These are phyloP conservation scores for Ophiocordyceps camponoti-leonardi DNA, from an alignment of 2,329 filamentous ascomycete species.

Conservation along the genomic window DNA sequence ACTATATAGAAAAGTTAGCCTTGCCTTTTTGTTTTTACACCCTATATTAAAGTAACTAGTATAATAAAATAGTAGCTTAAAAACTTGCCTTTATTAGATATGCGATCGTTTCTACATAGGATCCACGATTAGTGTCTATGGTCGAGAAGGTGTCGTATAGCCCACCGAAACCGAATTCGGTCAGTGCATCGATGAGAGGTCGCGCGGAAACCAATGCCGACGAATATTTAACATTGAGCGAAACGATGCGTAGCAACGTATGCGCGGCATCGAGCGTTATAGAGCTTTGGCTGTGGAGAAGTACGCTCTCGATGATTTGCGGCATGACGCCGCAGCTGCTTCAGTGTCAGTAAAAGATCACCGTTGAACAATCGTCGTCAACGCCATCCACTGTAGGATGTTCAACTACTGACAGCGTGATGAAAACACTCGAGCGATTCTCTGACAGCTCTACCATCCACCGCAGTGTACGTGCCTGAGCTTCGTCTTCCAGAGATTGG, in stretches of 20 bases:
- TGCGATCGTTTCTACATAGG: constrained; percentile 37
- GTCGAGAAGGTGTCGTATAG: constrained; percentile 40
- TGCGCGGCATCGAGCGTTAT: constrained; percentile 43
- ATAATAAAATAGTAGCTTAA: background rate
- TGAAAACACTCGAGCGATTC: constrained; percentile 35
- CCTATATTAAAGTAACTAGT: no score
- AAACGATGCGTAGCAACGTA: constrained; percentile 38
- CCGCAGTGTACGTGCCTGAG: constrained; percentile 39
- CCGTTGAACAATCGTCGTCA: background rate
- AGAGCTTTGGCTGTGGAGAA: constrained; percentile 46
- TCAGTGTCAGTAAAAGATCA: background rate
- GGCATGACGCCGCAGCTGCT: constrained; percentile 37
- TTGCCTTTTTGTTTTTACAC: no score
- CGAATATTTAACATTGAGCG: constrained; percentile 33
- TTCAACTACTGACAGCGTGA: constrained; percentile 27
- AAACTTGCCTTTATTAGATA: constrained; percentile 40
- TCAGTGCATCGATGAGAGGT: constrained; percentile 33
- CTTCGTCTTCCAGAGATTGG: constrained; percentile 41
- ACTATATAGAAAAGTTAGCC: no score
- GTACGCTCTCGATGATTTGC: constrained; percentile 40
- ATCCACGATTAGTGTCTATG: constrained; percentile 31
- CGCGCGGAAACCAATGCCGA: constrained; percentile 28
- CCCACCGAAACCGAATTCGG: constrained; percentile 45
- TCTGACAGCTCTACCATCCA: constrained; percentile 43
- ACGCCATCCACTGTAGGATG: constrained; percentile 1